Conservation (phyloP, 306 rosid genomes). For the Corylus heterophylla region DNA sequence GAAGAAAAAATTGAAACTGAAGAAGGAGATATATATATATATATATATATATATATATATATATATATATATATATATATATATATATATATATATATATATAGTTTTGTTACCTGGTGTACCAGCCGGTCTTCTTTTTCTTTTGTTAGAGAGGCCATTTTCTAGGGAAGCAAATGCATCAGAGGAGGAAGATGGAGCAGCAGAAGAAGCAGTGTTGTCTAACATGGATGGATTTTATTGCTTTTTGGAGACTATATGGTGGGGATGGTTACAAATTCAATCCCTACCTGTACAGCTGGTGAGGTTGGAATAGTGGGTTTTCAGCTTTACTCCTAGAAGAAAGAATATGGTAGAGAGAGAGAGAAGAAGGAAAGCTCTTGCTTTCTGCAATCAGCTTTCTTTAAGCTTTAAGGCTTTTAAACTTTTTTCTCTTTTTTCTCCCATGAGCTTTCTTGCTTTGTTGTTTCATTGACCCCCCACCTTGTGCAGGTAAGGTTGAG, state of each 20-base stretch:
- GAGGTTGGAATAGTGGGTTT: slow-evolving; percentile 46
- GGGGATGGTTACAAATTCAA: slow-evolving; percentile 11
- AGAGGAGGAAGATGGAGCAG: slow-evolving; percentile 49
- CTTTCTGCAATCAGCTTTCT: slow-evolving; percentile 73
- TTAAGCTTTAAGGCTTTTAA: slow-evolving; percentile 47
- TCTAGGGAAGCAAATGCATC: slow-evolving; percentile 46
- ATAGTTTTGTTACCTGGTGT: slow-evolving; percentile 67
- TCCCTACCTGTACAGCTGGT: slow-evolving; percentile 33
- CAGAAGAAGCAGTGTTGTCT: slow-evolving; percentile 39
- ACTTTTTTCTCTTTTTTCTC: slow-evolving; percentile 26
- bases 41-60: no score
- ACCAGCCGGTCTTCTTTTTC: slow-evolving; percentile 97
- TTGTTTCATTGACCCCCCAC: slow-evolving; percentile 67
- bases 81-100: not conserved
- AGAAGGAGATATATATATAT: no score
- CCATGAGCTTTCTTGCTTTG: slow-evolving; percentile 42
- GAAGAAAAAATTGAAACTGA: not conserved
- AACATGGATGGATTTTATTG: slow-evolving; percentile 58
- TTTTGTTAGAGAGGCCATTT: slow-evolving; percentile 59
- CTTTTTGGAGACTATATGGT: slow-evolving; percentile 24
- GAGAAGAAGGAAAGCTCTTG: slow-evolving; percentile 44
- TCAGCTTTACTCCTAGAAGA: slow-evolving; percentile 60
- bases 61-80: no score
- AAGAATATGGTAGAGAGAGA: slow-evolving; percentile 2
- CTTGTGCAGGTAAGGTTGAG: slow-evolving; percentile 58